Evolutionary conservation across 768 basidiomycete genomes (phyloP), one percentile per base, ranked within the genome.

Genomic region (Cytidiella melzeri): DNA sequence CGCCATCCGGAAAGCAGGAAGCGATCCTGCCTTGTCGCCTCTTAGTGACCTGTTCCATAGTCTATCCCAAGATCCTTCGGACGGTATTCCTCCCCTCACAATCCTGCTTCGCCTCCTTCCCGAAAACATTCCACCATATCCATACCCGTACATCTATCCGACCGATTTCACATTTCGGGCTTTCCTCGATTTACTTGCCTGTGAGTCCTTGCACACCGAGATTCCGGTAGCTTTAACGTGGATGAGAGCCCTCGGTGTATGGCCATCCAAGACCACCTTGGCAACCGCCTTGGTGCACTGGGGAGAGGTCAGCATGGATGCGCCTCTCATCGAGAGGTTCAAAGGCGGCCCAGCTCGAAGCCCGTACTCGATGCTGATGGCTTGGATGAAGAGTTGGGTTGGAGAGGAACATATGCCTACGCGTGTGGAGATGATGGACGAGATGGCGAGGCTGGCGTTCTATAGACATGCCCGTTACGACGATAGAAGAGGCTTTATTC

Each of bases 161-260:
- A 75, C 70, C 46, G 76, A 77, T 55, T 59, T 58, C 25, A 72
- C 75, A 15, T 89, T 79, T 52, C 69, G 73, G 21, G 61, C 78
- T 11, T 83, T 84, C 51, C 70, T 90, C n/a, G 57, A 73, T 44
- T 68, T 89, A 3, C 71, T 89, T 5, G 83, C 80, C 1, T 61
- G 75, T 3, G 69, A 70, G 26, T 66, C 68, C 1, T 69, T 70
- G 1, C 70, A 76, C 7, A 59, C 65, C 0, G 84, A 90, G 63
- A 82, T 92, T 24, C 83, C 88, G 0, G 70, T 76, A 11, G 70
- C 71, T 11, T 63, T 92, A 1, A 79, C 77, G 18, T 91, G 91
- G 87, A 90, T 89, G 87, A 73, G 75, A 5, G 70, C 69, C 13
- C 56, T 89, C 34, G 63, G 63, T 0, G 66, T 91, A 10, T 34